Conservation (phyloP, 1,284 basidiomycete species). For the Sporisorium exsertum region DNA sequence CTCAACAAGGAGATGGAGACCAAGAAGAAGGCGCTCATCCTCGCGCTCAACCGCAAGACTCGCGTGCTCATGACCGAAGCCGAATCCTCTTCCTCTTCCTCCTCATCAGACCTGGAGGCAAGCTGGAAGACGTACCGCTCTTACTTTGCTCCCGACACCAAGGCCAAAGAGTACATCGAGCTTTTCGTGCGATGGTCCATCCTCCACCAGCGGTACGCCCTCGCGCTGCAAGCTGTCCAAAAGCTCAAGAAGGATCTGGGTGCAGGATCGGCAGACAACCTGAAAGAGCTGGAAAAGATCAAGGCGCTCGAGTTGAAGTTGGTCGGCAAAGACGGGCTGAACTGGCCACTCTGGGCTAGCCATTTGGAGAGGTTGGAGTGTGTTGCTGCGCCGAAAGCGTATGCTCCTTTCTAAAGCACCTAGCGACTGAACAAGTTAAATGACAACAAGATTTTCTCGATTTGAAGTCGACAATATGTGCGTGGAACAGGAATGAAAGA, state of each 20-base stretch:
- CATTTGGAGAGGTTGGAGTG: conserved; percentile 36
- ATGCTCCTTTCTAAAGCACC: conserved; percentile 37
- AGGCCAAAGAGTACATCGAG: conserved; percentile 55
- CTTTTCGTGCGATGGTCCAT: conserved; percentile 61
- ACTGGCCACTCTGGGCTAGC: conserved; percentile 53
- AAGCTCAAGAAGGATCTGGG: conserved; percentile 66
- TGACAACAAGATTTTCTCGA: background rate
- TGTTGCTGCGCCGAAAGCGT: conserved; percentile 23
- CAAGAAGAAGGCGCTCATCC: conserved; percentile 60
- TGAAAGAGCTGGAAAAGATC: conserved; percentile 58
- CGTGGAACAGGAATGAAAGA: background rate
- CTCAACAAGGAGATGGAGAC: conserved; percentile 60
- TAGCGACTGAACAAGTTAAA: background rate
- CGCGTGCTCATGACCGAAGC: conserved; percentile 49
- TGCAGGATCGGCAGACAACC: conserved; percentile 43
- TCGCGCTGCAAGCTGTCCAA: conserved; percentile 56
- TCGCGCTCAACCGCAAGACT: conserved; percentile 63
- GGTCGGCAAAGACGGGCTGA: conserved; percentile 37
- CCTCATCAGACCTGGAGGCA: conserved; percentile 29
- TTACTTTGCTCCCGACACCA: conserved; percentile 51
- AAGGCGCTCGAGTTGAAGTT: conserved; percentile 51
- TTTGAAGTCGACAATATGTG: background rate
- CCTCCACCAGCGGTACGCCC: conserved; percentile 54
- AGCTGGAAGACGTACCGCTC: conserved; percentile 51
- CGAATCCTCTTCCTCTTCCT: conserved; percentile 15